Conservation (phyloP, 331 rosid species). For the Acacia concinna region DNA sequence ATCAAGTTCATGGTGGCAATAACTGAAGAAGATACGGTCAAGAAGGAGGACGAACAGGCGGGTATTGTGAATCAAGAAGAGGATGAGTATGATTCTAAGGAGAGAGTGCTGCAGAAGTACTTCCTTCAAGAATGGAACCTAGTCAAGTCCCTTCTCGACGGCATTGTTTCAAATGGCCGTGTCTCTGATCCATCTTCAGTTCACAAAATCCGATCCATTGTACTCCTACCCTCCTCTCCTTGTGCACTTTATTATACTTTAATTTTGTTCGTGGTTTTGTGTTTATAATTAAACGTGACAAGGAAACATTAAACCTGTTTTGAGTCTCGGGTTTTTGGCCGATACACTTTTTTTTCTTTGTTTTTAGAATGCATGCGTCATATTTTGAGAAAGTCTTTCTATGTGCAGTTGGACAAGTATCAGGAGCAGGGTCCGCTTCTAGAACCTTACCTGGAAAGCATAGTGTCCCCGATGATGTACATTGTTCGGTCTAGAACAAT, state of each 20-base stretch:
- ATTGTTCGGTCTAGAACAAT: slow-evolving; percentile 68
- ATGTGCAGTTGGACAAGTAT: slow-evolving; percentile 86
- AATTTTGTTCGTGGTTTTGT: neutral
- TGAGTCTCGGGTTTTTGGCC: neutral
- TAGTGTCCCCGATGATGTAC: slow-evolving; percentile 77
- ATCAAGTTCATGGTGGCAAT: slow-evolving; percentile 39
- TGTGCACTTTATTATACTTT: neutral
- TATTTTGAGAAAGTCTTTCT: neutral
- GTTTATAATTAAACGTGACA: neutral
- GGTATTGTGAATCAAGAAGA: slow-evolving; percentile 50
- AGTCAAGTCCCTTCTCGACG: slow-evolving; percentile 68
- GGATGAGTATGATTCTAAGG: slow-evolving; percentile 79
- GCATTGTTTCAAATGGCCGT: slow-evolving; percentile 61
- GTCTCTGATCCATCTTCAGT: slow-evolving; percentile 67
- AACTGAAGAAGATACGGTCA: slow-evolving; percentile 34
- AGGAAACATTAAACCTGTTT: neutral
- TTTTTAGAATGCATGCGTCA: neutral
- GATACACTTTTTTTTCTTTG: neutral
- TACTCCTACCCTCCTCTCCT: slow-evolving; percentile 34
- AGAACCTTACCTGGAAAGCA: slow-evolving; percentile 90
- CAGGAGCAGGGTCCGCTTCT: slow-evolving; percentile 93
- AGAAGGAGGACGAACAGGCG: slow-evolving; percentile 33
- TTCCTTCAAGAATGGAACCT: slow-evolving; percentile 93
- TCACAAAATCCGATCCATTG: slow-evolving; percentile 88
- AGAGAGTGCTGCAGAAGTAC: slow-evolving; percentile 78